A percentile compares a stretch with the other conserved stretches of the same genome.
Conservation (phyloP, 169 alveolate genomes). For the Plasmodium blacklocki region DNA sequence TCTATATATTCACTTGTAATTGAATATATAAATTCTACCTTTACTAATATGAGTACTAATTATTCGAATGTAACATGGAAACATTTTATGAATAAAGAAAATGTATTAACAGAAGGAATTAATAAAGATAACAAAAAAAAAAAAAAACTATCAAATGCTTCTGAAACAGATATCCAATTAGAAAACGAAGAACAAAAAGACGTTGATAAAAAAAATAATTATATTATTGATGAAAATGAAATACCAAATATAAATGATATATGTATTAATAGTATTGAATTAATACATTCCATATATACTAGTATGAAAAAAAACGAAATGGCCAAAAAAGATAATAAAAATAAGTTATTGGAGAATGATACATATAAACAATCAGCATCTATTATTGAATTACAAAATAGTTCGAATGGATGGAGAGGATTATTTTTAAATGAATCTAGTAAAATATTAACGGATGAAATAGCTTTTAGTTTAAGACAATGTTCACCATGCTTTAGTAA, state of each 20-base stretch:
- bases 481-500: slow-evolving; percentile 68
- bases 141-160: neutral
- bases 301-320: slow-evolving; percentile 60
- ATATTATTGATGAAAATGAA: slow-evolving; percentile 7
- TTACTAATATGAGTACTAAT: slow-evolving; percentile 25
- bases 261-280: slow-evolving; percentile 52
- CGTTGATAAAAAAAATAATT: neutral
- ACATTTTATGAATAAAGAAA: slow-evolving; percentile 60
- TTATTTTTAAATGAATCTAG: slow-evolving; percentile 65
- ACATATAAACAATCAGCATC: slow-evolving; percentile 54
- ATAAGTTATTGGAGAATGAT: slow-evolving; percentile 12
- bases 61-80: slow-evolving; percentile 48
- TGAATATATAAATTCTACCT: slow-evolving; percentile 65
- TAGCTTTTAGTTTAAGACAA: slow-evolving; percentile 67
- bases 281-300: slow-evolving; percentile 64
- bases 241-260: slow-evolving; percentile 24
- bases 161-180: neutral
- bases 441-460: slow-evolving; percentile 77
- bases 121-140: slow-evolving; percentile 5
- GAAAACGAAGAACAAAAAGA: neutral
- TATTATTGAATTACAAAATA: slow-evolving; percentile 51
- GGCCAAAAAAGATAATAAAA: slow-evolving; percentile 16
- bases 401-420: slow-evolving; percentile 69
- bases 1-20: slow-evolving; percentile 38
- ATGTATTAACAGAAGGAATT: slow-evolving; percentile 2